Evolutionary conservation across 2,329 filamentous ascomycete genomes (phyloP), one percentile per base, ranked within the genome.

Genomic region (Juglanconis sp.): DNA sequence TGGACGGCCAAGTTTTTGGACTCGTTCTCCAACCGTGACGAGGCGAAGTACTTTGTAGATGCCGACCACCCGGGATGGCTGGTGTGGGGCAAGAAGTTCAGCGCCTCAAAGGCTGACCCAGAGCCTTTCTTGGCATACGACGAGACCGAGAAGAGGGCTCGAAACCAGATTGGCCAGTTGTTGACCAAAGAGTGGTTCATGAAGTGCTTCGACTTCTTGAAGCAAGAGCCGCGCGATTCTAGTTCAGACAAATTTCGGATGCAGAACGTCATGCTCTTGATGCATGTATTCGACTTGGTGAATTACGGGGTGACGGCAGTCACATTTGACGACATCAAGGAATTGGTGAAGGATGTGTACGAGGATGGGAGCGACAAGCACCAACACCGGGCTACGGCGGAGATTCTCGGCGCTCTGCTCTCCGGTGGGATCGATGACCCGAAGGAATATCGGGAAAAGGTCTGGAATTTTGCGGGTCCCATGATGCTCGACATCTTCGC

Each of bases 291-390:
- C 68, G 92, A 97, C 67, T 80, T 99, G 34, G 89, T 97, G 78
- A 86, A 96, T 67, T 87, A 90, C 68, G 91, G 87, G 1, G 77
- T 91, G 56, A 92, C 95, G 0, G 79, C 81, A 13, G 89, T 89
- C 31, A 96, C 87, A 0, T 91, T 97, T 68, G 87, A 94, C 5
- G 95, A 99, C 58, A 87, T 99, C 72, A 89, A 94, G 70, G 88
- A 93, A 67, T 81, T 97, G 62, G 86, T 90, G 5, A 79, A 84
- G 61, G 84, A 86, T 2, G 87, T 96, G 0, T 98, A 92, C 69
- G 94, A 88, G 13, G 94, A 99, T 72, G 95, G 96, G 9, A 95
- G 88, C 68, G 95, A 99, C 72, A 97, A 97, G 75, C 95, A 99
- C 73, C 94, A 99, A 72, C 95, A 99, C 72, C 90, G 95, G 56